Conservation (phyloP, 108 stramenopile genomes). For the Fragilaria crotonensis region DNA sequence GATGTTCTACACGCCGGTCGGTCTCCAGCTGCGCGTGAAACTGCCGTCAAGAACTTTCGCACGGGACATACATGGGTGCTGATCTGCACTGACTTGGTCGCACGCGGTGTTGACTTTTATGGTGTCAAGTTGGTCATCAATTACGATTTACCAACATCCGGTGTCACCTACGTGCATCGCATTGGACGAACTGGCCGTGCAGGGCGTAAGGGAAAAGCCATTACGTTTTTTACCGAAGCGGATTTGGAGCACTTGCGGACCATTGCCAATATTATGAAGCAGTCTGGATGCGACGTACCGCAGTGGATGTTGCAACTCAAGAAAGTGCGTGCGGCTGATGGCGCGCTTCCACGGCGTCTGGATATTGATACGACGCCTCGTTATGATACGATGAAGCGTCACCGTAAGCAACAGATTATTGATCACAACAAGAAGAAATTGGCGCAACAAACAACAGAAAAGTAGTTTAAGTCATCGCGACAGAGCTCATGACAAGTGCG, state of each 20-base stretch:
- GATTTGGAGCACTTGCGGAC: slow-evolving; percentile 82
- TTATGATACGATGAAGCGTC: slow-evolving; percentile 66
- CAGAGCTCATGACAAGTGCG: too few relatives aligned
- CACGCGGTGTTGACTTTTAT: slow-evolving; percentile 96
- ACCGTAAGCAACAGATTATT: slow-evolving; percentile 28
- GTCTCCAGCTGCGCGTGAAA: slow-evolving; percentile 79
- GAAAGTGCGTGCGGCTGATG: slow-evolving; percentile 11
- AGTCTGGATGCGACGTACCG: slow-evolving; percentile 87
- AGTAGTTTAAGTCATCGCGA: too few relatives aligned
- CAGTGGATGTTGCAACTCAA: slow-evolving; percentile 88
- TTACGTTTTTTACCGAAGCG: slow-evolving; percentile 94
- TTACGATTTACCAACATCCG: slow-evolving; percentile 91
- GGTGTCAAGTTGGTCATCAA: slow-evolving; percentile 97
- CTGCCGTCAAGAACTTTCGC: slow-evolving; percentile 87
- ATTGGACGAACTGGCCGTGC: slow-evolving; percentile 96
- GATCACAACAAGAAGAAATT: slow-evolving; percentile 4
- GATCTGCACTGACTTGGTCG: slow-evolving; percentile 97
- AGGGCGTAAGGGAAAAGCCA: slow-evolving; percentile 86
- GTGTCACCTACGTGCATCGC: slow-evolving; percentile 91
- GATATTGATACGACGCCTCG: slow-evolving; percentile 71
- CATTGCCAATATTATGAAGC: slow-evolving; percentile 93
- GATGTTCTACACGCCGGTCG: slow-evolving; percentile 94
- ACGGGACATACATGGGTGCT: slow-evolving; percentile 96
- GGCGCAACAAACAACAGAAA: not conserved
- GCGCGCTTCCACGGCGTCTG: slow-evolving; percentile 19